These are phyloP conservation scores for Pythium rhizo-oryzae DNA, from an alignment of 352 stramenopile species.

Conservation along the genomic window DNA sequence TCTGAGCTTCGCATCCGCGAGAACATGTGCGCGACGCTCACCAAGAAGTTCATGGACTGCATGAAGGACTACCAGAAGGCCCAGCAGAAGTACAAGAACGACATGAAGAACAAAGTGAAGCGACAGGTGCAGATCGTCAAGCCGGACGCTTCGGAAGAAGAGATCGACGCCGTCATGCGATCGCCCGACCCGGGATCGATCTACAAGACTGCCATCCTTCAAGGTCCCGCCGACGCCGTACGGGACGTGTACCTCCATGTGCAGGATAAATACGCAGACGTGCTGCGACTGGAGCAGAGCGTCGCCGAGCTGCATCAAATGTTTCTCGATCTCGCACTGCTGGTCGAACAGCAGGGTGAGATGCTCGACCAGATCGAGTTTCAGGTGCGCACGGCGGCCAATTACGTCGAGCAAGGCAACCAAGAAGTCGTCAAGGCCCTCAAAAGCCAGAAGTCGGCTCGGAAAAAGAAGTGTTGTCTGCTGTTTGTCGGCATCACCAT, in stretches of 20 bases:
- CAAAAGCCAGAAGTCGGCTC: constrained; percentile 95
- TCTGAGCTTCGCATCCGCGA: constrained; percentile 92
- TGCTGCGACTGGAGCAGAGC: constrained; percentile 95
- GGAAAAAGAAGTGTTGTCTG: constrained; percentile 97
- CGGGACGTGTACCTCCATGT: constrained; percentile 95
- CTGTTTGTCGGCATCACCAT: constrained; percentile 81
- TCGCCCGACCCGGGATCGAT: constrained; percentile 82
- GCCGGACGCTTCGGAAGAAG: constrained; percentile 95
- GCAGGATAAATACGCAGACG: constrained; percentile 98
- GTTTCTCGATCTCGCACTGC: constrained; percentile 98
- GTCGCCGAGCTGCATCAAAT: constrained; percentile 99
- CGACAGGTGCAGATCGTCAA: constrained; percentile 98
- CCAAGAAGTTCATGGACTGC: constrained; percentile 98
- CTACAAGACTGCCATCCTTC: constrained; percentile 86
- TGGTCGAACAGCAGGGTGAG: constrained; percentile 98
- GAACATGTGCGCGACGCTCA: constrained; percentile 97
- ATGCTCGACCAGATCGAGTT: constrained; percentile 99
- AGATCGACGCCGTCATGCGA: constrained; percentile 97
- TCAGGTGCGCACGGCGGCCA: constrained; percentile 90
- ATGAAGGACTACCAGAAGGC: constrained; percentile 98
- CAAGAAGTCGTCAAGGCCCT: constrained; percentile 94
- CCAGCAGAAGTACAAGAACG: constrained; percentile 98
- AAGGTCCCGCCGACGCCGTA: constrained; percentile 77
- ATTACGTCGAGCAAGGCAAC: constrained; percentile 98
- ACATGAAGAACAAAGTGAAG: constrained; percentile 98